Percentiles rank a stretch among this genome's conserved stretches.
These are phyloP conservation scores for Arthrobotrys musiformis DNA, from an alignment of 2,329 filamentous ascomycete genomes.

Conservation along the genomic window DNA sequence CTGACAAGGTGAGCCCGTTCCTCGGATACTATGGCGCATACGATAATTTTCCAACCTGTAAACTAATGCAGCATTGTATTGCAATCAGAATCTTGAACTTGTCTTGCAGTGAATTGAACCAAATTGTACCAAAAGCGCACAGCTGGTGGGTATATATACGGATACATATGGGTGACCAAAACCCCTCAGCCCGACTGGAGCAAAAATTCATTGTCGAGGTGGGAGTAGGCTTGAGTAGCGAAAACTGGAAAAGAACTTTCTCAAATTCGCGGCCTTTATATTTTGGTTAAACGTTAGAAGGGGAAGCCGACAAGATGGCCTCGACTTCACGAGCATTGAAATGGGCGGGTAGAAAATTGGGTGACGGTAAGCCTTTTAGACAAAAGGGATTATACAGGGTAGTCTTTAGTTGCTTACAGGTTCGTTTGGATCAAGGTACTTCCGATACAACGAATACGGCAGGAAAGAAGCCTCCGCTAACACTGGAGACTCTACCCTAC, in stretches of 20 bases:
- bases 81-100: neutral
- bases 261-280: neutral
- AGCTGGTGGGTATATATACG: no score
- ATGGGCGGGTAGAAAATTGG: neutral
- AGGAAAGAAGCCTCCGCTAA: neutral
- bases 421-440: neutral
- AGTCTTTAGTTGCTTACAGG: no score
- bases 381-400: no score
- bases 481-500: neutral
- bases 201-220: no score
- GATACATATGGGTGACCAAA: no score
- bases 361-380: neutral
- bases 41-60: no score
- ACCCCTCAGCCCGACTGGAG: no score
- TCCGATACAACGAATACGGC: neutral
- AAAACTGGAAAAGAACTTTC: no score
- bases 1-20: no score
- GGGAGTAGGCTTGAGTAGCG: no score
- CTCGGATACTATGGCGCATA: no score
- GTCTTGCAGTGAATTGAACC: neutral
- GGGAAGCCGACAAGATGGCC: neutral
- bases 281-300: neutral
- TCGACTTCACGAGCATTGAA: neutral
- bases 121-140: slow-evolving; percentile 1
- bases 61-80: no score